These are phyloP conservation scores for Raddia guianensis DNA, from an alignment of 176 grass and related monocot species.

Conservation along the genomic window DNA sequence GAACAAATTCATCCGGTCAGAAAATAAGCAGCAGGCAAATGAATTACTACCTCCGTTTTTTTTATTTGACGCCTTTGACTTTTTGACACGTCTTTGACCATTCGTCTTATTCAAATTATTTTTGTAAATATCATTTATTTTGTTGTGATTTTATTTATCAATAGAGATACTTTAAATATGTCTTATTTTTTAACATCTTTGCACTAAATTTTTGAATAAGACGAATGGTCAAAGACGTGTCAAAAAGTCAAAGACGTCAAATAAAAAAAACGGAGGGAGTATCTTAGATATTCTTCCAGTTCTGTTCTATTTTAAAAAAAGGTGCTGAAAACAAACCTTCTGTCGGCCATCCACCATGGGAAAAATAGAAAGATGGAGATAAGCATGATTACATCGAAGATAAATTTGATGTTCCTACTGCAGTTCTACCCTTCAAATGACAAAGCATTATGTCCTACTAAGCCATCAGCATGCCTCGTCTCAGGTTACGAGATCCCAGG, in stretches of 20 bases:
- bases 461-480: background rate
- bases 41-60: too few relatives aligned
- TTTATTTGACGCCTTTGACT: too few relatives aligned
- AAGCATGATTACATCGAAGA: background rate
- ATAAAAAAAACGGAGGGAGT: too few relatives aligned
- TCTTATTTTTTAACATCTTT: too few relatives aligned
- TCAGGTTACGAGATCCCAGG: constrained; percentile 9
- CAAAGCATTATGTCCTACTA: background rate
- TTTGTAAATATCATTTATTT: too few relatives aligned
- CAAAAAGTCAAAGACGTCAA: too few relatives aligned
- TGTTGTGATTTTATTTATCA: too few relatives aligned
- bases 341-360: background rate
- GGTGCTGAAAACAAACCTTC: background rate
- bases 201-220: too few relatives aligned
- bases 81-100: too few relatives aligned
- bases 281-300: background rate
- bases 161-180: too few relatives aligned
- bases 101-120: too few relatives aligned
- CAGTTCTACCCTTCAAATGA: background rate
- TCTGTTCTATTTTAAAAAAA: background rate
- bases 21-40: constrained; percentile 22
- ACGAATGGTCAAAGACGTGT: too few relatives aligned
- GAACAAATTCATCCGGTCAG: constrained; percentile 27
- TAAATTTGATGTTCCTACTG: constrained; percentile 11
- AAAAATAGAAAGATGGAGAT: constrained; percentile 12